Conservation (phyloP, 2,329 filamentous ascomycete species). For the Cryphonectria radicalis region DNA sequence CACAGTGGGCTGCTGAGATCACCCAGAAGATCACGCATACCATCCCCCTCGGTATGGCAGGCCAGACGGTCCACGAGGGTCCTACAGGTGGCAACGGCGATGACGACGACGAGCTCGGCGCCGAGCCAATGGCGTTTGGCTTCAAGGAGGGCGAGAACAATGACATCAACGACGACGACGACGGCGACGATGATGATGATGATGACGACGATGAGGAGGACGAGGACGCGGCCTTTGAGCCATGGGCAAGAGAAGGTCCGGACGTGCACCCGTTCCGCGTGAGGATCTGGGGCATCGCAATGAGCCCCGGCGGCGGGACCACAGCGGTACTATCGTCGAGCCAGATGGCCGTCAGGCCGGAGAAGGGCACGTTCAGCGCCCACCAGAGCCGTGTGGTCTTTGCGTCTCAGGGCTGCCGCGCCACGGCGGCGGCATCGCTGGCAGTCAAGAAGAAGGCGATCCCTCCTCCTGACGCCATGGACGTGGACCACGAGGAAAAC, state of each 20-base stretch:
- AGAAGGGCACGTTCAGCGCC: conserved; percentile 46
- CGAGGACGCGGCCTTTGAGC: conserved; percentile 38
- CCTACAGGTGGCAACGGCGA: conserved; percentile 37
- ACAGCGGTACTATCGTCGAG: conserved; percentile 55
- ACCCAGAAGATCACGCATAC: conserved; percentile 48
- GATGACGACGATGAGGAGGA: conserved; percentile 41
- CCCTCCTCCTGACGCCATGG: neutral
- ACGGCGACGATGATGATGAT: conserved; percentile 33
- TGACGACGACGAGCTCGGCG: conserved; percentile 35
- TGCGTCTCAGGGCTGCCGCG: conserved; percentile 31
- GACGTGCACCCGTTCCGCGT: conserved; percentile 55
- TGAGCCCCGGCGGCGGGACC: conserved; percentile 56
- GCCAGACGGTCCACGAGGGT: conserved; percentile 45
- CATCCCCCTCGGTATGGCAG: conserved; percentile 51
- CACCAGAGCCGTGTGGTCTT: conserved; percentile 45
- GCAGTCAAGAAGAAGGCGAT: neutral
- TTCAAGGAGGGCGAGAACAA: conserved; percentile 34
- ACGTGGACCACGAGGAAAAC: neutral
- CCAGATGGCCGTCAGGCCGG: conserved; percentile 53
- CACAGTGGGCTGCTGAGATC: conserved; percentile 55
- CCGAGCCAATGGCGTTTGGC: conserved; percentile 31
- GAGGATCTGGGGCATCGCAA: conserved; percentile 57
- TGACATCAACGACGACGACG: conserved; percentile 33
- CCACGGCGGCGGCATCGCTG: neutral
- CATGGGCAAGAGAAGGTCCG: conserved; percentile 36